Evolutionary conservation across 1,139 yeast genomes (phyloP).

Genomic region (Lizanozyma gosingica): DNA sequence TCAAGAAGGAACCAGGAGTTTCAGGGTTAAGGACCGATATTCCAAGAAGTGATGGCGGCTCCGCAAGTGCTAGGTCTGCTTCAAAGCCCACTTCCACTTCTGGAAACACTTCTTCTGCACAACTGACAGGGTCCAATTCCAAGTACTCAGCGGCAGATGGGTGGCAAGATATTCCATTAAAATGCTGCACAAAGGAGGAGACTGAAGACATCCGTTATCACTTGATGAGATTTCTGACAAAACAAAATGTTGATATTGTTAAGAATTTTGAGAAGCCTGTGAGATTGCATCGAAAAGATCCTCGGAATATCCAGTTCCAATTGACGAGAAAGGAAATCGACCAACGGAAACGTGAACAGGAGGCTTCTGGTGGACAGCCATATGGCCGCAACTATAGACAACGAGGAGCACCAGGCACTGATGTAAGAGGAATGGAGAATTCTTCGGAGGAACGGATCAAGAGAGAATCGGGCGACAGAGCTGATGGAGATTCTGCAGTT

Average conservation of each 20-base stretch:
- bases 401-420: conserved; percentile 11
- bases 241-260: conserved; percentile 61
- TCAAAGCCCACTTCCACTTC: no score
- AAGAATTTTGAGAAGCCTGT: conserved; percentile 73
- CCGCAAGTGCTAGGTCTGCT: no score
- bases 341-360: conserved; percentile 33
- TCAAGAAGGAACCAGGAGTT: conserved; percentile 15
- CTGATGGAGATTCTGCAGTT: conserved; percentile 15
- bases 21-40: conserved; percentile 5
- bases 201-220: conserved; percentile 71
- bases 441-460: conserved; percentile 5
- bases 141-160: conserved; percentile 15
- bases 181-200: conserved; percentile 67
- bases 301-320: conserved; percentile 81
- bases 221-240: conserved; percentile 71
- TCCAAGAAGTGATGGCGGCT: no score
- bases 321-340: conserved; percentile 56
- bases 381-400: conserved; percentile 2
- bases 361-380: conserved; percentile 3
- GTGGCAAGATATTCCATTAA: conserved; percentile 61
- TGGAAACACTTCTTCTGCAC: no score
- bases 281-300: conserved; percentile 85
- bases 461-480: conserved; percentile 11
- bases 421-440: conserved; percentile 9
- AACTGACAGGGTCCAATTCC: no score